Conservation (phyloP, 176 grass and related monocot genomes). For the Tuctoria greenei region DNA sequence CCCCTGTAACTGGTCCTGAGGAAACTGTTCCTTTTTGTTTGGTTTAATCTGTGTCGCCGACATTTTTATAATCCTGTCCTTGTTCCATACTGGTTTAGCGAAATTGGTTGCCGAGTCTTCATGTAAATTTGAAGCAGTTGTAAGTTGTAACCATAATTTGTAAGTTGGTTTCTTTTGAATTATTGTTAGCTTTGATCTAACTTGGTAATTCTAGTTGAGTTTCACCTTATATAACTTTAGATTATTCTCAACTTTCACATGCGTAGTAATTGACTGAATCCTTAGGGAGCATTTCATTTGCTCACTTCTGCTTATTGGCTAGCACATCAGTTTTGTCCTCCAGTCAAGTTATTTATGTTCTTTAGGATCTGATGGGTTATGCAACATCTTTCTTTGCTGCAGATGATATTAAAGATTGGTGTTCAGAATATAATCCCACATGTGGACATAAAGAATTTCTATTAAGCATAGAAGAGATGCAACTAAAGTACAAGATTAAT, state of each 20-base stretch:
- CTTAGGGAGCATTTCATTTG: background rate
- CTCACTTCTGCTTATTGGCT: background rate
- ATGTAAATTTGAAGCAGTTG: too few species aligned
- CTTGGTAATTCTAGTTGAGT: background rate
- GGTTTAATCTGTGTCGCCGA: too few species aligned
- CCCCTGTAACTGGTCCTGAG: too few species aligned
- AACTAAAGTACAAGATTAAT: too few species aligned
- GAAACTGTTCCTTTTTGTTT: too few species aligned
- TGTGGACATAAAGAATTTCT: slow-evolving; percentile 6
- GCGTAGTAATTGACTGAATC: background rate
- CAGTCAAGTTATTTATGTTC: background rate
- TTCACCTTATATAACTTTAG: too few species aligned
- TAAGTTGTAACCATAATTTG: background rate
- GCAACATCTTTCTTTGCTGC: too few species aligned
- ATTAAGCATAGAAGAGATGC: background rate
- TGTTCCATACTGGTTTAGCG: too few species aligned
- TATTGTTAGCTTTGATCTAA: background rate
- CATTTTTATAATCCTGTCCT: too few species aligned
- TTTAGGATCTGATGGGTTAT: too few species aligned
- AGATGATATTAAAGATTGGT: background rate
- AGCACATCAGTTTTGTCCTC: background rate
- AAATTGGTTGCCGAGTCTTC: too few species aligned
- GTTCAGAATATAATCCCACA: background rate
- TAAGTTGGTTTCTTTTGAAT: background rate
- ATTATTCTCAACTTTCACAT: background rate